Evolutionary conservation across 1,284 basidiomycete genomes (phyloP).

Genomic region (Acaromyces ingoldii): DNA sequence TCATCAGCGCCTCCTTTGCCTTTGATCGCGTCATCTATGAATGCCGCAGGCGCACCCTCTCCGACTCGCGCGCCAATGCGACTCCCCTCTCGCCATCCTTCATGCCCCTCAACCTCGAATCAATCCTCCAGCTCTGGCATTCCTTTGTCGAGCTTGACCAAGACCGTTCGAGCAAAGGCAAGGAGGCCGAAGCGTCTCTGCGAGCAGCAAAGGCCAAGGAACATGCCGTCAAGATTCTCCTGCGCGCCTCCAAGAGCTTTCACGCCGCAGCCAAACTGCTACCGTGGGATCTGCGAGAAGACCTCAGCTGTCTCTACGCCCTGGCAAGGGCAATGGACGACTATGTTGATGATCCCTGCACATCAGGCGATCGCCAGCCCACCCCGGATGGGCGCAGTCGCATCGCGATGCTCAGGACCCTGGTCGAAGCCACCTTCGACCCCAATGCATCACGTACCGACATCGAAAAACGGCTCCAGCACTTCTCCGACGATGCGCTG

Average conservation of each 20-base stretch:
- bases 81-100: conserved; percentile 28
- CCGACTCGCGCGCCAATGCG: neutral
- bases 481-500: no score
- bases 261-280: conserved; percentile 31
- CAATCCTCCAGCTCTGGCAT: conserved; percentile 25
- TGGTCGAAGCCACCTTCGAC: conserved; percentile 10
- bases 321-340: conserved; percentile 40
- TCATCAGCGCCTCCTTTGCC: conserved; percentile 40
- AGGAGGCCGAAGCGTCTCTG: neutral
- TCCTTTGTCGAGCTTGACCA: conserved; percentile 15
- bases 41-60: no score
- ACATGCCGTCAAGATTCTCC: conserved; percentile 7
- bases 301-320: conserved; percentile 39
- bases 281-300: conserved; percentile 41
- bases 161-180: neutral
- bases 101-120: conserved; percentile 19
- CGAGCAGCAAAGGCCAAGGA: neutral
- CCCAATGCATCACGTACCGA: neutral
- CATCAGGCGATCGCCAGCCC: neutral
- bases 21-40: conserved; percentile 27
- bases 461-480: neutral
- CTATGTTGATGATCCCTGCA: conserved; percentile 22
- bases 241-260: conserved; percentile 35
- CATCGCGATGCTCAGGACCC: neutral
- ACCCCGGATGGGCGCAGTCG: neutral